Evolutionary conservation across 768 basidiomycete species (phyloP).

Genomic region (Termitomyces sp.): DNA sequence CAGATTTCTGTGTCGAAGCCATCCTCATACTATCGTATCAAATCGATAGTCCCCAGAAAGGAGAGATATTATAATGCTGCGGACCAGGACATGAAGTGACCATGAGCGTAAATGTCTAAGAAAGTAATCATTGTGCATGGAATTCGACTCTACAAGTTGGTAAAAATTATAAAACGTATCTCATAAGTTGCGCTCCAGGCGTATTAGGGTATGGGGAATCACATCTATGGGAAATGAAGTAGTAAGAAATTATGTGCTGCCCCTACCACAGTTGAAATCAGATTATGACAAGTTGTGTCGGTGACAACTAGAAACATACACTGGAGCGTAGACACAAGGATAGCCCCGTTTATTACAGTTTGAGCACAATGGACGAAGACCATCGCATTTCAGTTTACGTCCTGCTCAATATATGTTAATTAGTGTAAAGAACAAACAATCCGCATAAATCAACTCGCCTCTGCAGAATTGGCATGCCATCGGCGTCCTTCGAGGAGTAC

Average conservation of each 20-base stretch:
- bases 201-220: neutral
- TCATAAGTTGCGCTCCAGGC: neutral
- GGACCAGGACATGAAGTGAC: neutral
- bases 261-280: neutral
- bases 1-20: neutral
- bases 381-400: conserved; percentile 73
- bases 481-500: conserved; percentile 43
- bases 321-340: conserved; percentile 60
- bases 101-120: neutral
- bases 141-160: neutral
- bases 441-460: conserved; percentile 32
- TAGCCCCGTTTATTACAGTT: conserved; percentile 62
- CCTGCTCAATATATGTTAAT: conserved; percentile 32
- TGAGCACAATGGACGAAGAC: conserved; percentile 55
- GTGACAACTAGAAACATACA: conserved; percentile 42
- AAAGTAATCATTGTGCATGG: neutral
- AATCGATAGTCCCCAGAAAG: neutral
- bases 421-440: neutral
- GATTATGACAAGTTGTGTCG: neutral
- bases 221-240: neutral
- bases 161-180: neutral
- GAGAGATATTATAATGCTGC: neutral
- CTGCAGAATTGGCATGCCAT: conserved; percentile 79
- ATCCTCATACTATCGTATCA: too few species aligned
- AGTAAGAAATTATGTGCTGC: neutral